Conservation (phyloP, 805 yeast genomes). For the Kodamaea lidongshanica region DNA sequence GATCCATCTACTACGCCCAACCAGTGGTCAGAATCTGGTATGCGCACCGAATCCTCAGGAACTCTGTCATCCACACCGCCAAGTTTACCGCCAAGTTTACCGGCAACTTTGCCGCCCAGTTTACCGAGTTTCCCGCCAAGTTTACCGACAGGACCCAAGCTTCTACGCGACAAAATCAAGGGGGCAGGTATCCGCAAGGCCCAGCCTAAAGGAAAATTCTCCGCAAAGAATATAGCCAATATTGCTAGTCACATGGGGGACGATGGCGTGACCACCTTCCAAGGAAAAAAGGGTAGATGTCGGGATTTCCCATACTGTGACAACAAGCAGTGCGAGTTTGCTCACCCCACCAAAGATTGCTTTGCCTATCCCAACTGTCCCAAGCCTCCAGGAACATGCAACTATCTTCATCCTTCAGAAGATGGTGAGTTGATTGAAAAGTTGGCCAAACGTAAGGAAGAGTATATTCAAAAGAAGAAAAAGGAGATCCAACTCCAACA, state of each 20-base stretch:
- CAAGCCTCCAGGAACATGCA: slow-evolving; percentile 76
- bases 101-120: too few relatives aligned
- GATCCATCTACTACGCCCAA: too few relatives aligned
- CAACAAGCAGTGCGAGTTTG: slow-evolving; percentile 60
- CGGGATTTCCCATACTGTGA: slow-evolving; percentile 66
- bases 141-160: slow-evolving; percentile 11
- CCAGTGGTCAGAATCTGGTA: too few relatives aligned
- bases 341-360: slow-evolving; percentile 78
- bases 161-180: slow-evolving; percentile 6
- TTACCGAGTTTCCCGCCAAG: too few relatives aligned
- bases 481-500: slow-evolving; percentile 25
- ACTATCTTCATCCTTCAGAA: slow-evolving; percentile 76
- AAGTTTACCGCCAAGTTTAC: slow-evolving; percentile 6
- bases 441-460: slow-evolving; percentile 55
- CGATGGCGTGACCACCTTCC: too few relatives aligned
- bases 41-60: too few relatives aligned
- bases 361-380: slow-evolving; percentile 72
- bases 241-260: neutral
- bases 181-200: slow-evolving; percentile 21
- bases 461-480: slow-evolving; percentile 37
- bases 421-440: slow-evolving; percentile 69
- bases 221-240: neutral
- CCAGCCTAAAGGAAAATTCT: neutral
- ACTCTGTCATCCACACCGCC: too few relatives aligned
- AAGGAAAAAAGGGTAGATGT: slow-evolving; percentile 69